These are phyloP conservation scores for Jatropha curcas DNA, from an alignment of 345 rosid genomes.

Conservation along the genomic window DNA sequence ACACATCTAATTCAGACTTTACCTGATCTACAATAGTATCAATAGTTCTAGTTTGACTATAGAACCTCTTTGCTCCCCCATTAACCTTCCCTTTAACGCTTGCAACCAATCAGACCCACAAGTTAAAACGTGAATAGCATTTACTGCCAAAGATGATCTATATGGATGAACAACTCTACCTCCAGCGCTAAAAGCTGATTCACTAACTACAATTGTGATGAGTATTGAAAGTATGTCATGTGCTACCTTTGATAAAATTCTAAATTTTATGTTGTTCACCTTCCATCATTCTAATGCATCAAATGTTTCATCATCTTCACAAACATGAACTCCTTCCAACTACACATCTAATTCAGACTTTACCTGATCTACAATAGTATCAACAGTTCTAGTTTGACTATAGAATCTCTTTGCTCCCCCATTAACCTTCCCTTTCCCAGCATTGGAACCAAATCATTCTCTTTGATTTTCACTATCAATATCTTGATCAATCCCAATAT, in stretches of 20 bases:
- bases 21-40: neutral
- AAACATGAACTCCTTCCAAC: neutral
- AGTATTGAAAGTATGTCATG: neutral
- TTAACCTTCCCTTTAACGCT: no score
- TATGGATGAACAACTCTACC: neutral
- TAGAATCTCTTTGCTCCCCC: neutral
- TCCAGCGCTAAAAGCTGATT: slow-evolving; percentile 10
- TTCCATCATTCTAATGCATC: neutral
- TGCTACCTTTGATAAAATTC: neutral
- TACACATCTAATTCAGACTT: neutral
- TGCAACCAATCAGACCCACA: no score
- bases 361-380: neutral
- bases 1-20: neutral
- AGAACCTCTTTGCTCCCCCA: neutral
- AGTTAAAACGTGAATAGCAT: no score
- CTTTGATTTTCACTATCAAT: neutral
- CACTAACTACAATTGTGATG: neutral
- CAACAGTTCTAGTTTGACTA: neutral
- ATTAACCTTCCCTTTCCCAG: neutral
- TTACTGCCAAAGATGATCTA: no score
- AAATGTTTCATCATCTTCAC: neutral
- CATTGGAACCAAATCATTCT: neutral
- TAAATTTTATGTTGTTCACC: neutral
- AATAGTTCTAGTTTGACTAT: neutral
- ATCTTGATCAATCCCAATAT: neutral